Evolutionary conservation across 2,329 filamentous ascomycete species (phyloP).

Genomic region (Xylaria polymorpha): DNA sequence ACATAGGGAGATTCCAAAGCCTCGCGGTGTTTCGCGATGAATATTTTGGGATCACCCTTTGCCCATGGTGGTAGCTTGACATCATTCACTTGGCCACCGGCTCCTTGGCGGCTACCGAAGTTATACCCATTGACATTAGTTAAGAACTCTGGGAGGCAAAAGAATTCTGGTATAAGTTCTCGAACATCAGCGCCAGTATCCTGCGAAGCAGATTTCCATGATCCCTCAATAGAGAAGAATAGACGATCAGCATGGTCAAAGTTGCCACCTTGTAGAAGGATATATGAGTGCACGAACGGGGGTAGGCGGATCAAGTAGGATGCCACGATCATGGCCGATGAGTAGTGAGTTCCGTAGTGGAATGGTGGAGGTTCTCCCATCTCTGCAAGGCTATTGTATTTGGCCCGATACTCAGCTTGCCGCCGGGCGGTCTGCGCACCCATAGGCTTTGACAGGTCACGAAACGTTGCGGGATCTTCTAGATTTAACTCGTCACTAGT

Average conservation of each 20-base stretch:
- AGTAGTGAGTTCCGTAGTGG: conserved; percentile 98
- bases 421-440: conserved; percentile 84
- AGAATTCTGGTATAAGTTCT: conserved; percentile 96
- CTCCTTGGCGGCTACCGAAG: conserved; percentile 87
- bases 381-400: conserved; percentile 88
- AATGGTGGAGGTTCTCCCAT: conserved; percentile 88
- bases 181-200: conserved; percentile 94
- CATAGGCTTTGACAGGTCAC: conserved; percentile 95
- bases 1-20: conserved; percentile 94
- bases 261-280: conserved; percentile 91
- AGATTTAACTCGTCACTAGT: conserved; percentile 92
- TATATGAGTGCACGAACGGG: conserved; percentile 95
- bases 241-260: conserved; percentile 97
- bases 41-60: conserved; percentile 94
- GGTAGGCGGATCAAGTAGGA: conserved; percentile 95
- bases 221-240: conserved; percentile 91
- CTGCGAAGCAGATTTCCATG: conserved; percentile 89
- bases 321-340: conserved; percentile 97
- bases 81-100: conserved; percentile 81
- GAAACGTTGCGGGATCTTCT: conserved; percentile 83
- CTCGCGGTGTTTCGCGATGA: conserved; percentile 95
- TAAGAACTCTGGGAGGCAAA: conserved; percentile 93
- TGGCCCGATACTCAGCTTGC: conserved; percentile 82
- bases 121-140: conserved; percentile 95
- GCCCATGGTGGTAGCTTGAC: conserved; percentile 96